Base-by-base conservation (phyloP, 345 rosid species). In the Citrus cavaleriei region DNA sequence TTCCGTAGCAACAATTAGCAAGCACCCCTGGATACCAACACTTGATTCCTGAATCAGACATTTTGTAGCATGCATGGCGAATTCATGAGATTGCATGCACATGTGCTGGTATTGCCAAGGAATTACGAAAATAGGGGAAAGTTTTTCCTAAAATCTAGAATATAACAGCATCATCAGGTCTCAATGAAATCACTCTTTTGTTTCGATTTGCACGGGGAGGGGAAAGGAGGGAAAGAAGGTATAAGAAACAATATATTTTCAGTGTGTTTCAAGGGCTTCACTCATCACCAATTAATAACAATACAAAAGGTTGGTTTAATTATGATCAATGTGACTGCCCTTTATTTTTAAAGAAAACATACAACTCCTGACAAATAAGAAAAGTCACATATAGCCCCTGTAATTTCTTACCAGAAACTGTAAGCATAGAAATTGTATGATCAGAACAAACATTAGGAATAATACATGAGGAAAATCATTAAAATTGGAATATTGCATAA, bases 401-500 rank as follows among this genome's bases (percentile, higher is more conserved):
- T 13, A 76, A 32, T 34, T 22, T 49, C 64, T 46, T 7, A 46
- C 30, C 6, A 10, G 22, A 75, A 46, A 46, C 18, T 75, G 16
- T 46, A 12, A 46, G 69, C 27, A 42, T 54, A 65, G 58, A 40
- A 10, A 38, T n/a, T 60, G 61, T 38, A 51, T 18, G 25, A 80
- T 25, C 35, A 22, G 12, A 13, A 30, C 1, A 70, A 78, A 42
- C 42, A 21, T 22, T 54, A 9, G 57, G 32, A 77, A 46, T 4
- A 14, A 62, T 55, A 72, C 21, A 63, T 35, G 18, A 55, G 14
- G 76, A 76, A 62, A 78, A 69, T 27, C 24, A 69, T 54, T 32
- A 68, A 57, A 73, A 77, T 10, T 38, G 66, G 83, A 62, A 8
- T 40, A 32, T 27, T n/a, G n/a, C 18, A 64, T 30, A 25, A 71